A percentile compares a stretch with the other conserved stretches of the same genome.
Conservation (phyloP, 2,329 filamentous ascomycete species). For the Penicillium sclerotiorum region DNA sequence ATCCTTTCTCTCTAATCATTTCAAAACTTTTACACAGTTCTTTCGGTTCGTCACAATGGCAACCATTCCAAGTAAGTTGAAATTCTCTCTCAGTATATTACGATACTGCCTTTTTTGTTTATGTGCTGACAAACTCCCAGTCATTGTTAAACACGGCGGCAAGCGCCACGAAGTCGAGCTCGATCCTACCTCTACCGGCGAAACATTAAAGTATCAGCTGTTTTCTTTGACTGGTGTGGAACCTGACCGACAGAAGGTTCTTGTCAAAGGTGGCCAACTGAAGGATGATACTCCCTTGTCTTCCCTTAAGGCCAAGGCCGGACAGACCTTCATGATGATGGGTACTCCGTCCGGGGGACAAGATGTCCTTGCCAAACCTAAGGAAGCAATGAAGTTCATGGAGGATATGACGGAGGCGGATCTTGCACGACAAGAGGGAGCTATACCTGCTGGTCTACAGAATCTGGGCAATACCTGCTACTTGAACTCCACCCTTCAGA, state of each 20-base stretch:
- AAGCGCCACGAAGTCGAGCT: conserved; percentile 95
- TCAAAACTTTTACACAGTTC: conserved; percentile 2
- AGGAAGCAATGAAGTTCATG: conserved; percentile 80
- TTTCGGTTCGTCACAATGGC: conserved; percentile 49
- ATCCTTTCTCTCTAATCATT: conserved; percentile 13
- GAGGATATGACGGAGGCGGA: conserved; percentile 99
- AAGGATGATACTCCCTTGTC: conserved; percentile 92
- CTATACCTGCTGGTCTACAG: conserved; percentile 81
- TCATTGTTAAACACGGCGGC: conserved; percentile 91
- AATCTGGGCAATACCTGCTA: conserved; percentile 99
- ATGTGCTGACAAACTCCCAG: conserved; percentile 54
- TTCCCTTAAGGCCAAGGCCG: conserved; percentile 80
- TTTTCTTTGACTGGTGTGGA: conserved; percentile 96
- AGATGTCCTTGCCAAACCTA: conserved; percentile 66
- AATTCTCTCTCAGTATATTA: background rate
- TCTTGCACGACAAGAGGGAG: conserved; percentile 77
- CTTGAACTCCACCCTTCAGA: conserved; percentile 95
- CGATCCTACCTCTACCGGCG: conserved; percentile 79
- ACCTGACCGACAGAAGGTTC: conserved; percentile 91
- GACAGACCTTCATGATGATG: conserved; percentile 94
- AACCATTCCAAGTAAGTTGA: conserved; percentile 56
- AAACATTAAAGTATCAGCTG: conserved; percentile 93
- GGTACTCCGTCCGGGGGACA: conserved; percentile 76
- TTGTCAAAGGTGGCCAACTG: conserved; percentile 90
- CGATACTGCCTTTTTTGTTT: too few species aligned